Conservation (phyloP, 139 green algal genomes). For the Micractinium conductrix region DNA sequence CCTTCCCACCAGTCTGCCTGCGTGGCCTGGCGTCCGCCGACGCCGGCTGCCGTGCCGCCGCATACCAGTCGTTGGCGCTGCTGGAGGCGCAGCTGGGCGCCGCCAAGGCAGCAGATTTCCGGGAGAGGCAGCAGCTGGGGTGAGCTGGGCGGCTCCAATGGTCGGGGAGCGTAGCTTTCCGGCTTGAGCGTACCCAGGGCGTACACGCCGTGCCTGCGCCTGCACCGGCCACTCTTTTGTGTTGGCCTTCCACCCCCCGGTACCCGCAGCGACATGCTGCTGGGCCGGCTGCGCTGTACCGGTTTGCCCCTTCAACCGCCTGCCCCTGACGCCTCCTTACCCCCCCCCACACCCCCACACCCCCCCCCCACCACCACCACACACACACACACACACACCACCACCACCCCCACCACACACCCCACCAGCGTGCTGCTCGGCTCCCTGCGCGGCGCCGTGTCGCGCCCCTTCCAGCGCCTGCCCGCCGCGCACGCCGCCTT, state of each 20-base stretch:
- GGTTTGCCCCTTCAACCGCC: too few relatives aligned
- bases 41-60: not conserved
- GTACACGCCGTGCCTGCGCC: too few relatives aligned
- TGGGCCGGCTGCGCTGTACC: too few relatives aligned
- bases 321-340: not conserved
- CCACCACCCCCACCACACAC: too few relatives aligned
- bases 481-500: constrained; percentile 57
- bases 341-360: too few relatives aligned
- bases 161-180: too few relatives aligned
- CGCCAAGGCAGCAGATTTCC: not conserved
- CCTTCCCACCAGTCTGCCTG: constrained; percentile 42
- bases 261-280: too few relatives aligned
- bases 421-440: constrained; percentile 54
- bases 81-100: constrained; percentile 13
- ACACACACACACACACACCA: too few relatives aligned
- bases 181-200: too few relatives aligned
- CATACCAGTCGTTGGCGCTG: constrained; percentile 30
- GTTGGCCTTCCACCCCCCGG: too few relatives aligned
- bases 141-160: not conserved
- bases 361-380: too few relatives aligned
- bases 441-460: constrained; percentile 50
- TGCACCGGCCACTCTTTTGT: too few relatives aligned
- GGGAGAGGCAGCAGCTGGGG: constrained; percentile 38
- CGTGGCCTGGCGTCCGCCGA: constrained; percentile 56
- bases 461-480: constrained; percentile 56